Evolutionary conservation across 2,329 filamentous ascomycete genomes (phyloP).

Genomic region (Sporothrix inflata): DNA sequence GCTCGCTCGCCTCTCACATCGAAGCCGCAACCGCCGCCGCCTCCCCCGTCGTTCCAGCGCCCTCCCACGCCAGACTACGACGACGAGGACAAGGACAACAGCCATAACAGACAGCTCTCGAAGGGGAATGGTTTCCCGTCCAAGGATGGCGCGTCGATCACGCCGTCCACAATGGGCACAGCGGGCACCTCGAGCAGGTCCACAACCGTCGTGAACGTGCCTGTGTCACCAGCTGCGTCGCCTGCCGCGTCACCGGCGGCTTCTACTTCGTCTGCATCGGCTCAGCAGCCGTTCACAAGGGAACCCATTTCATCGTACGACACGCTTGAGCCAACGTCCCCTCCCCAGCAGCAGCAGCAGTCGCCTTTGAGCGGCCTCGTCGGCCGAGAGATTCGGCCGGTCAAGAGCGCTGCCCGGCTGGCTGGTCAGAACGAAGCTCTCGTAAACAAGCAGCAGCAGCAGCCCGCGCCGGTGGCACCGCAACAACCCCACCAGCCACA

Average conservation of each 20-base stretch:
- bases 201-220: constrained; percentile 42
- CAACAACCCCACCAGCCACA: constrained; percentile 28
- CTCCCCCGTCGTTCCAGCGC: constrained; percentile 38
- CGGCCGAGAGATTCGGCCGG: constrained; percentile 33
- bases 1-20: constrained; percentile 7
- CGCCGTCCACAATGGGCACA: not conserved
- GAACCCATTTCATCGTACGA: not conserved
- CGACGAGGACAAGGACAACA: constrained; percentile 44
- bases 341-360: not conserved
- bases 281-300: not conserved
- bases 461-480: not conserved
- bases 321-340: not conserved
- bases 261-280: not conserved
- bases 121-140: not conserved
- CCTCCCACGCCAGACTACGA: constrained; percentile 56
- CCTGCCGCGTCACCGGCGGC: constrained; percentile 39
- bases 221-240: constrained; percentile 52
- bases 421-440: not conserved
- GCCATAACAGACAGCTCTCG: not conserved
- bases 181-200: constrained; percentile 4
- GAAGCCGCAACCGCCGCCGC: constrained; percentile 11
- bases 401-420: constrained; percentile 30
- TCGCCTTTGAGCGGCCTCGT: constrained; percentile 6
- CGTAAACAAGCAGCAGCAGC: not conserved
- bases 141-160: constrained; percentile 7